Percentiles rank a stretch among this genome's conserved stretches.
phyloP scores from a whole-genome alignment of 129 eudicot species.

The Glebionis coronaria region DNA sequence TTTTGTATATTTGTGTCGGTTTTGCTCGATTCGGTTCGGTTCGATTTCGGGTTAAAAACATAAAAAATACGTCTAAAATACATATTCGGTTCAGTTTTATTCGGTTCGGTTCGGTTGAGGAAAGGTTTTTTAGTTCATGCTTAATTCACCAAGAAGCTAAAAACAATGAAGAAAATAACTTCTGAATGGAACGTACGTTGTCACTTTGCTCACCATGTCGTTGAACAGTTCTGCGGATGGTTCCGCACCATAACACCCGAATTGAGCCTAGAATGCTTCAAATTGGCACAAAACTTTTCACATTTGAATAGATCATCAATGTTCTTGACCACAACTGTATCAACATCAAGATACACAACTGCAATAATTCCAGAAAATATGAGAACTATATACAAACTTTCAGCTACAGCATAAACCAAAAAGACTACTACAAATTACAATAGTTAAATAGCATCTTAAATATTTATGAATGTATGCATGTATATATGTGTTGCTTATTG shows the following conservation, averaged over 20 bases:
- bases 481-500: not conserved
- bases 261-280: slow-evolving; percentile 94
- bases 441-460: not conserved
- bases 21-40: too few relatives aligned
- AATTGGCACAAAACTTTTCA: slow-evolving; percentile 88
- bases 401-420: slow-evolving; percentile 1
- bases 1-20: too few relatives aligned
- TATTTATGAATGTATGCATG: not conserved
- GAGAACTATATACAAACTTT: slow-evolving; percentile 9
- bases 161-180: slow-evolving; percentile 28
- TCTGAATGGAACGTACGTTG: slow-evolving; percentile 45
- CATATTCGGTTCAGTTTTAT: too few relatives aligned
- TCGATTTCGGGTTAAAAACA: too few relatives aligned
- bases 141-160: slow-evolving; percentile 24
- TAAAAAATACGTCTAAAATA: too few relatives aligned
- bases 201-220: slow-evolving; percentile 88
- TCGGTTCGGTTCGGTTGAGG: too few relatives aligned
- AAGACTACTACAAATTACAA: slow-evolving; percentile 4
- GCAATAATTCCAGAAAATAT: slow-evolving; percentile 31
- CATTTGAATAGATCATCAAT: slow-evolving; percentile 92
- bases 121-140: slow-evolving; percentile 30
- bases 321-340: slow-evolving; percentile 86
- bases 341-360: slow-evolving; percentile 99
- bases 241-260: slow-evolving; percentile 98
- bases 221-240: slow-evolving; percentile 79